Conservation (phyloP, 129 eudicot genomes). For the Escallonia herrerae region DNA sequence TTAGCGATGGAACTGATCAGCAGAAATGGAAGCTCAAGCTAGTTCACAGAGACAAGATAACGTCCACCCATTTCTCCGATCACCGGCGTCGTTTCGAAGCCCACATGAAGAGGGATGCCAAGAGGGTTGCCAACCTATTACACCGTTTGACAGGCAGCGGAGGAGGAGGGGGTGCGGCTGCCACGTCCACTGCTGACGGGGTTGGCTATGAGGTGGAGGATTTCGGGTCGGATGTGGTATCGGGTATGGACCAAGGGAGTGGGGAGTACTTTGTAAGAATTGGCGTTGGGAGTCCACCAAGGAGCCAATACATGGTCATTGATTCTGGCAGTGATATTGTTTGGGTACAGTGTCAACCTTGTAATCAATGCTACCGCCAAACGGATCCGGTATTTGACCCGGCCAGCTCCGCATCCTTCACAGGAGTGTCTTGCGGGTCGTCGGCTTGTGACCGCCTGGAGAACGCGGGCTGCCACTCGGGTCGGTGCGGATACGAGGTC, state of each 20-base stretch:
- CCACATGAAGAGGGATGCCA: constrained; percentile 53
- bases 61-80: constrained; percentile 19
- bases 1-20: not conserved
- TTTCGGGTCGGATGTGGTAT: constrained; percentile 83
- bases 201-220: constrained; percentile 47
- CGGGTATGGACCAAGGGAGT: constrained; percentile 91
- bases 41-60: constrained; percentile 60
- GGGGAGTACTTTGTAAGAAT: constrained; percentile 88
- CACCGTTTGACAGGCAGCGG: constrained; percentile 12
- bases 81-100: constrained; percentile 39
- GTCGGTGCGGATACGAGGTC: constrained; percentile 65
- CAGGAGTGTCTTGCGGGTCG: constrained; percentile 63
- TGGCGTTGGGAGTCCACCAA: constrained; percentile 81
- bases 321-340: constrained; percentile 88
- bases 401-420: constrained; percentile 51
- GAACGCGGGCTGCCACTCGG: constrained; percentile 58
- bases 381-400: constrained; percentile 92
- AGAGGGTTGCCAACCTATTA: constrained; percentile 46
- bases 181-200: constrained; percentile 9
- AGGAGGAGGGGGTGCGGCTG: constrained; percentile 8
- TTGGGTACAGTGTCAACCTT: constrained; percentile 93
- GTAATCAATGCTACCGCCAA: constrained; percentile 70
- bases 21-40: constrained; percentile 43
- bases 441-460: constrained; percentile 58
- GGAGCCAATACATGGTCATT: constrained; percentile 79